Evolutionary conservation across 495 filamentous ascomycete genomes (phyloP).

Genomic region (Entonaema liquescens): DNA sequence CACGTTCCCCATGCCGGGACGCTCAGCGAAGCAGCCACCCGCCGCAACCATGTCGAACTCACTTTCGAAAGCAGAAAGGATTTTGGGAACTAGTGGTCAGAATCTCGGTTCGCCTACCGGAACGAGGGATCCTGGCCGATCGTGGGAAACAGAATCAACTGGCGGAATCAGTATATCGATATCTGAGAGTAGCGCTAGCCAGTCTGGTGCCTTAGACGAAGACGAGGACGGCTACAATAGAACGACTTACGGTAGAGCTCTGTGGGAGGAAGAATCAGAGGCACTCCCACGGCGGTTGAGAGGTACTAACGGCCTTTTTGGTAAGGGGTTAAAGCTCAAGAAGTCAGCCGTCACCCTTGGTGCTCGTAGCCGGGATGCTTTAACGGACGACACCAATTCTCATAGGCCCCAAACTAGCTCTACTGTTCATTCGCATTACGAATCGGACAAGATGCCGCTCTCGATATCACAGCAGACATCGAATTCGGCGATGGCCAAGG

Average conservation of each 20-base stretch:
- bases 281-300: constrained; percentile 50
- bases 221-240: constrained; percentile 25
- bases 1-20: constrained; percentile 61
- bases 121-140: constrained; percentile 35
- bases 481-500: constrained; percentile 63
- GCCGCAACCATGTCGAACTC: constrained; percentile 35
- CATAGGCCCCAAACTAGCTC: constrained; percentile 59
- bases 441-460: constrained; percentile 59
- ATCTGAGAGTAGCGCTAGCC: constrained; percentile 54
- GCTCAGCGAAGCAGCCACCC: constrained; percentile 49
- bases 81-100: constrained; percentile 52
- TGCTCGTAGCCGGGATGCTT: constrained; percentile 37
- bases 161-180: constrained; percentile 61
- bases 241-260: constrained; percentile 33
- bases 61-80: constrained; percentile 56
- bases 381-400: constrained; percentile 50
- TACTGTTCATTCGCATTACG: constrained; percentile 61
- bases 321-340: constrained; percentile 31
- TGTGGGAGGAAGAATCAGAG: constrained; percentile 60
- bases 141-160: constrained; percentile 56
- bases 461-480: constrained; percentile 65
- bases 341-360: constrained; percentile 36
- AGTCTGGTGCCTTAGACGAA: constrained; percentile 29
- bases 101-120: constrained; percentile 41
- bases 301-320: constrained; percentile 17